Base-by-base conservation (phyloP, 495 filamentous ascomycete genomes). In the Articulospora tetracladia region DNA sequence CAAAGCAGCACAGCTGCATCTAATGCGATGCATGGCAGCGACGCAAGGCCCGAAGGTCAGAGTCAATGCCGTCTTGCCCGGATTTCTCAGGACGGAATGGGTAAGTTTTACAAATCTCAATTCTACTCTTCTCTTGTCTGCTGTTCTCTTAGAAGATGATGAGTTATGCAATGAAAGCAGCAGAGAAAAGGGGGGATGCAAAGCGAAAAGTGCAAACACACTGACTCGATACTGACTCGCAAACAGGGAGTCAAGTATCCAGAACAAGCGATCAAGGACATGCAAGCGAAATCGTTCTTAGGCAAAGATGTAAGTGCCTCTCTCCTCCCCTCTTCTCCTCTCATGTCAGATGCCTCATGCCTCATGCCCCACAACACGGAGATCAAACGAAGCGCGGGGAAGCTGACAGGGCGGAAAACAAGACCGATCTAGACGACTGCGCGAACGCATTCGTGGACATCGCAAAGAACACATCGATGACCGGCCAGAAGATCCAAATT, bases 51-150 rank as follows among this genome's bases (percentile, higher is more conserved):
- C 78, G 6, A 89, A 89, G 62, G 70, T 86, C 17, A 75, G 88
- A 19, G 73, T 88, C 26, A 90, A 91, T 68, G 86, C 87, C 28
- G 79, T 88, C 0, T 69, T 86, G 48, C 88, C 88, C 3, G 86
- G 87, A 13, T 72, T 90, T 28, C 66, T 91, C 51, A 67, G 86
- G 53, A 92, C 89, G 6, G 88, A 91, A 71, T 91, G 88, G 89
- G 86, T 86, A 59, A 59, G 67, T 71, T 55, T 4, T 19, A 20
- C 13, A 20, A 11, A 22, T 20, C 11, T 23, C 41, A 7, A 15
- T 30, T 27, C 19, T 50, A 25, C 2, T 13, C 19, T 11, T 50
- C 6, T 48, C 6, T 48, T 48, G 44, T 23, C 15, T n/a, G n/a
- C n/a, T n/a, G n/a, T n/a, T n/a, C n/a, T n/a, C n/a, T n/a, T n/a